Percentiles rank a stretch among this genome's conserved stretches.
phyloP scores from a whole-genome alignment of 2,329 filamentous ascomycete genomes.

The Aspergillus thermomutatus region DNA sequence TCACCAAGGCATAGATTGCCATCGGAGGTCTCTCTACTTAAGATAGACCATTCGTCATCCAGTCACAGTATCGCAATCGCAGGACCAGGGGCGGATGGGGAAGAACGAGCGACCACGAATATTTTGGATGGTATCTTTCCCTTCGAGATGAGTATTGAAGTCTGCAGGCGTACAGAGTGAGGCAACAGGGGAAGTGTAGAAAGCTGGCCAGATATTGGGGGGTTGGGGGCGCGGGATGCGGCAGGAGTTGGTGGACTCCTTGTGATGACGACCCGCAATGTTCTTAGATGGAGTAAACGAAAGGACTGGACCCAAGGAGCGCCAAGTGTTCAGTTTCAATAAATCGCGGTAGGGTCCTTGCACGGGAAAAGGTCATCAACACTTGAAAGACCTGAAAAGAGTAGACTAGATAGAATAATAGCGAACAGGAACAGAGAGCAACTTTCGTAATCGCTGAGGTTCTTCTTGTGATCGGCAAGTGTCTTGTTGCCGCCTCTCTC shows the following conservation, averaged over 20 bases:
- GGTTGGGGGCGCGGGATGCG: slow-evolving; percentile 9
- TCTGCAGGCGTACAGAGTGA: neutral
- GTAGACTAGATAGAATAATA: neutral
- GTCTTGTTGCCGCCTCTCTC: neutral
- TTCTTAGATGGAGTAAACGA: neutral
- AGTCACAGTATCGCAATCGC: slow-evolving; percentile 23
- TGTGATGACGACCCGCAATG: slow-evolving; percentile 15
- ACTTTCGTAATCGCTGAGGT: neutral
- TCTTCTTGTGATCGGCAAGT: neutral
- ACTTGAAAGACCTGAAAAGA: neutral
- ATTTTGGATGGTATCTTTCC: neutral
- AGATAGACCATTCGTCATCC: slow-evolving; percentile 36
- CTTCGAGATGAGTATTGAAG: neutral
- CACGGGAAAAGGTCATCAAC: neutral
- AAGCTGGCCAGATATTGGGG: neutral
- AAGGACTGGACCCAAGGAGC: neutral
- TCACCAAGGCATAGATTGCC: slow-evolving; percentile 33
- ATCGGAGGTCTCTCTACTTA: slow-evolving; percentile 32
- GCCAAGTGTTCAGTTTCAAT: neutral
- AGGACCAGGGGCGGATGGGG: neutral
- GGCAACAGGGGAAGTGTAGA: neutral
- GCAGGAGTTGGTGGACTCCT: slow-evolving; percentile 8
- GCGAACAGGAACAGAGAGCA: neutral
- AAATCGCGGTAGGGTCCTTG: neutral
- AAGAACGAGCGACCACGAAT: neutral